Conservation (phyloP, 192 early-diverging fungal species). For the Coemansia brasiliensis region DNA sequence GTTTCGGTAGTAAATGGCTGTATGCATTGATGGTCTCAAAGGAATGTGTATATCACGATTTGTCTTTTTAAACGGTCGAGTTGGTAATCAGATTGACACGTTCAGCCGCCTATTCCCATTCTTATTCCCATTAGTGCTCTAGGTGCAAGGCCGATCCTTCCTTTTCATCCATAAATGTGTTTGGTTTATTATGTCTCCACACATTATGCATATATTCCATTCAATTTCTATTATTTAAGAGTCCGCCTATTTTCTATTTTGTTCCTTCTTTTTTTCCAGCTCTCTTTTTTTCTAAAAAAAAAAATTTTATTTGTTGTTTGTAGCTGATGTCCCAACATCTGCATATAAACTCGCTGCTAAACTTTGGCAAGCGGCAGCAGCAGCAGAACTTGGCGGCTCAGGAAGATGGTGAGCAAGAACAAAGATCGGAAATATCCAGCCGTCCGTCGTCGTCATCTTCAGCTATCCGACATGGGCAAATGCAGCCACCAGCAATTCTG, state of each 20-base stretch:
- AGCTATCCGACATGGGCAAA: background rate
- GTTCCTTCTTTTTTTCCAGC: background rate
- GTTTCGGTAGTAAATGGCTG: too few species aligned
- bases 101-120: too few species aligned
- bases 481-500: background rate
- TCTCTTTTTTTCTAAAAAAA: background rate
- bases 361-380: slow-evolving; percentile 6
- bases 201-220: too few species aligned
- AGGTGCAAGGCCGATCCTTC: too few species aligned
- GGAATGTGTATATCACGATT: too few species aligned
- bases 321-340: slow-evolving; percentile 20
- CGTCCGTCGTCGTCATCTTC: background rate
- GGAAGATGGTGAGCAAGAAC: background rate
- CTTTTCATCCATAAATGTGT: too few species aligned
- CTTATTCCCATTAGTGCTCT: too few species aligned
- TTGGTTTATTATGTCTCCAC: too few species aligned
- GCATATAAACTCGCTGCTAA: slow-evolving; percentile 26
- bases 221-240: too few species aligned
- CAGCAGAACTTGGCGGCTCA: background rate
- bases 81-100: too few species aligned
- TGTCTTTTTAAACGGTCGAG: too few species aligned
- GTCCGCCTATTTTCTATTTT: background rate
- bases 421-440: background rate
- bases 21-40: too few species aligned
- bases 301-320: background rate